A percentile compares a stretch with the other conserved stretches of the same genome.
These are phyloP conservation scores for Globisporangium nodosum DNA, from an alignment of 352 stramenopile species.

Conservation along the genomic window DNA sequence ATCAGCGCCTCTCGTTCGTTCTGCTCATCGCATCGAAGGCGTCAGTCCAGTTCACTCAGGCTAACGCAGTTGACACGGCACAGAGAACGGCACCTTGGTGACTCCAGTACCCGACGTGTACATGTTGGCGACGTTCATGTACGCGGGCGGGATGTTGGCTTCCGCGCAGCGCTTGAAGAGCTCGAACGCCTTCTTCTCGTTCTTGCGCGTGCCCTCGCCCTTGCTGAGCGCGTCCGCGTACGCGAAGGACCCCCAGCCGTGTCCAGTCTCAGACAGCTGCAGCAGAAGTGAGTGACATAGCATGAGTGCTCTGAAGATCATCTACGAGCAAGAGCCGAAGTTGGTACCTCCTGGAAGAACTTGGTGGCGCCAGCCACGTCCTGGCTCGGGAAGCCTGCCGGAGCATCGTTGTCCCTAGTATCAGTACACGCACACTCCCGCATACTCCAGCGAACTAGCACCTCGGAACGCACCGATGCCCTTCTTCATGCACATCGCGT, in stretches of 20 bases:
- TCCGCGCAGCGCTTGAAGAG: conserved; percentile 68
- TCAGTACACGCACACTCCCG: not conserved
- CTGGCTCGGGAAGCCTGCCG: conserved; percentile 46
- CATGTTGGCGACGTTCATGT: conserved; percentile 83
- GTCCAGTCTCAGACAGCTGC: conserved; percentile 38
- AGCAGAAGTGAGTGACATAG: not conserved
- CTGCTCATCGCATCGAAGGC: conserved; percentile 17
- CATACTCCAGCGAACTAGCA: not conserved
- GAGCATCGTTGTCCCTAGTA: not conserved
- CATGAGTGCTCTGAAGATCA: too few species aligned
- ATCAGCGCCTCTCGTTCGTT: conserved; percentile 62
- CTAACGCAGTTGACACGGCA: not conserved
- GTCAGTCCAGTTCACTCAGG: not conserved
- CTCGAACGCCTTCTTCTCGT: conserved; percentile 76
- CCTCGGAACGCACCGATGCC: conserved; percentile 38
- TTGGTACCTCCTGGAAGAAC: conserved; percentile 65
- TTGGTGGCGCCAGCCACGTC: conserved; percentile 47
- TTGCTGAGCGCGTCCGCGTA: conserved; percentile 75
- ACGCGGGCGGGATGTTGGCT: conserved; percentile 55
- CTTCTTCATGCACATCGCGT: conserved; percentile 78
- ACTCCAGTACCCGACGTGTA: conserved; percentile 63
- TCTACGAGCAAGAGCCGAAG: not conserved
- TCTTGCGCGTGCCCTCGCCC: conserved; percentile 68
- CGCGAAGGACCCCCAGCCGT: conserved; percentile 76
- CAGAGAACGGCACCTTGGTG: conserved; percentile 37